phyloP scores from a whole-genome alignment of 441 rosid genomes.

The Erodium texanum region DNA sequence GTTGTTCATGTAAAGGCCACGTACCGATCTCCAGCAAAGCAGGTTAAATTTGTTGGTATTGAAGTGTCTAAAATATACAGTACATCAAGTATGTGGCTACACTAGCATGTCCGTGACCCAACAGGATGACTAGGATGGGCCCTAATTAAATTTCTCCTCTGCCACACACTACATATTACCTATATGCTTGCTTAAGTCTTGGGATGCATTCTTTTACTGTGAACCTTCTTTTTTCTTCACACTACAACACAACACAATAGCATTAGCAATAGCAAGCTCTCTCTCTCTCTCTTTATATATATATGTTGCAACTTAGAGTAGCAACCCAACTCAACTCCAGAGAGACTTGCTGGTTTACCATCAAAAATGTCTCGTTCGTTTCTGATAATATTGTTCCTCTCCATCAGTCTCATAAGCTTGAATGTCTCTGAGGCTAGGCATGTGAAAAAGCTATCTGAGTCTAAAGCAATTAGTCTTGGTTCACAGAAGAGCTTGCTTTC shows the following conservation, averaged over 20 bases:
- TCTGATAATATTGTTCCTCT: constrained; percentile 25
- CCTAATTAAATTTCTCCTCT: too few species aligned
- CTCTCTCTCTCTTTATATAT: background rate
- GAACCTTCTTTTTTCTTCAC: background rate
- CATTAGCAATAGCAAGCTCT: background rate
- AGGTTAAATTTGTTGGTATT: too few species aligned
- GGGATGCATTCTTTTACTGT: too few species aligned
- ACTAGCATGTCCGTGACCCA: background rate
- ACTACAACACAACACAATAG: background rate
- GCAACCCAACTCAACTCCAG: background rate
- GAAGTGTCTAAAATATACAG: too few species aligned
- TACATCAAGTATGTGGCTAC: background rate
- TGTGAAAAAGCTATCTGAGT: constrained; percentile 34
- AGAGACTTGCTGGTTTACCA: too few species aligned
- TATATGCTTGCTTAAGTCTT: too few species aligned
- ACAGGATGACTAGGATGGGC: background rate
- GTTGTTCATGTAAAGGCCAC: too few species aligned
- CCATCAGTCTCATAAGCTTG: background rate
- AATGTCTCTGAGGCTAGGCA: constrained; percentile 29
- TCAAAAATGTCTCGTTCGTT: constrained; percentile 18
- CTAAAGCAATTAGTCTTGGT: too few species aligned
- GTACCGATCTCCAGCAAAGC: too few species aligned
- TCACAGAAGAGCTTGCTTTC: too few species aligned
- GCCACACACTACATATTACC: too few species aligned
- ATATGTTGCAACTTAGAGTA: constrained; percentile 6